Evolutionary conservation across 1,284 basidiomycete species (phyloP).

Genomic region (Ganoderma resinaceum): DNA sequence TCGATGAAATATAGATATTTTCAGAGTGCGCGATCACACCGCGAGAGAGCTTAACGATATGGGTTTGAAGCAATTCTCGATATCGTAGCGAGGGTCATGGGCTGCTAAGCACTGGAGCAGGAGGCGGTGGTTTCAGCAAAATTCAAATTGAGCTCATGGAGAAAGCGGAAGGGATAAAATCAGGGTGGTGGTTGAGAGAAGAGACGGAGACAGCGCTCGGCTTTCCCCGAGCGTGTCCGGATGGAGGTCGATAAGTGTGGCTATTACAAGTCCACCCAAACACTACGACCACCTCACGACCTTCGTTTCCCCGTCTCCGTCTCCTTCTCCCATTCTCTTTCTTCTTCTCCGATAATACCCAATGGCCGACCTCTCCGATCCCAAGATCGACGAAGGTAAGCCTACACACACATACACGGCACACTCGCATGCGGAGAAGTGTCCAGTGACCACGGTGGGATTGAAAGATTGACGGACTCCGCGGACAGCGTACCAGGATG

Average conservation of each 20-base stretch:
- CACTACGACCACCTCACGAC: slow-evolving; percentile 27
- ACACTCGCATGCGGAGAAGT: neutral
- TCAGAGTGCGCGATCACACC: no score
- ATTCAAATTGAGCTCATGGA: neutral
- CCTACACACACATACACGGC: slow-evolving; percentile 13
- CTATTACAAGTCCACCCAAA: neutral
- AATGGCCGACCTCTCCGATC: slow-evolving; percentile 88
- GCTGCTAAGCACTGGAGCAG: no score
- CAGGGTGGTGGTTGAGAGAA: neutral
- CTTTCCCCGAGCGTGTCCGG: neutral
- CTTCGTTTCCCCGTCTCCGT: slow-evolving; percentile 45
- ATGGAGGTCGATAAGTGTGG: slow-evolving; percentile 9
- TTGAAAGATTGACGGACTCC: slow-evolving; percentile 15
- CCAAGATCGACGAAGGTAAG: slow-evolving; percentile 80
- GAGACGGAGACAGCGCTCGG: slow-evolving; percentile 5
- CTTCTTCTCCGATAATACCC: slow-evolving; percentile 28
- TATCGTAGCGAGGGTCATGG: no score
- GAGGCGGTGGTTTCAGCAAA: neutral
- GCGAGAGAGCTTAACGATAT: no score
- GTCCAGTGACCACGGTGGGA: slow-evolving; percentile 18
- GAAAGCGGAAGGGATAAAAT: neutral
- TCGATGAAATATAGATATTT: no score
- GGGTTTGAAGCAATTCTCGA: no score
- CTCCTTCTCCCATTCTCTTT: slow-evolving; percentile 52
- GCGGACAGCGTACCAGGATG: slow-evolving; percentile 80